phyloP scores from a whole-genome alignment of 352 stramenopile species.

The Phytophthora cryptogea region DNA sequence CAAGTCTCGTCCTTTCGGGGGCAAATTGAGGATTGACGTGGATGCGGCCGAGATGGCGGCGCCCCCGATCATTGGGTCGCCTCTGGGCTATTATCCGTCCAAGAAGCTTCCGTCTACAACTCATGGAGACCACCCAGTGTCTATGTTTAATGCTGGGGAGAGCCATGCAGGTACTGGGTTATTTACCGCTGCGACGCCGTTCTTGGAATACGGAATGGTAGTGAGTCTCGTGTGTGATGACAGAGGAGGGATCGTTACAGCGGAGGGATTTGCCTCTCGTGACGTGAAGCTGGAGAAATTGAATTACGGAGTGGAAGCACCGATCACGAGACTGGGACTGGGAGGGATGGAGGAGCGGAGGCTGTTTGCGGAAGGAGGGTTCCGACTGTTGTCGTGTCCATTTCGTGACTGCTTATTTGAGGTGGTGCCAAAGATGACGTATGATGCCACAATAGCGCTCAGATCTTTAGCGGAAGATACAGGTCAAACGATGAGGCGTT shows the following conservation, averaged over 20 bases:
- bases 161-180: conserved; percentile 14
- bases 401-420: conserved; percentile 78
- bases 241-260: conserved; percentile 50
- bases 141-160: conserved; percentile 38
- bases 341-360: conserved; percentile 48
- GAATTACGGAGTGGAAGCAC: conserved; percentile 32
- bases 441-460: conserved; percentile 60
- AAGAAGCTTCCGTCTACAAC: conserved; percentile 43
- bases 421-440: conserved; percentile 76
- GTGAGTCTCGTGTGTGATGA: conserved; percentile 68
- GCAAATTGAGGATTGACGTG: conserved; percentile 55
- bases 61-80: conserved; percentile 41
- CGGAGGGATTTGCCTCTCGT: conserved; percentile 59
- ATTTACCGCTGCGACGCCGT: conserved; percentile 36
- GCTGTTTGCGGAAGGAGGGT: conserved; percentile 39
- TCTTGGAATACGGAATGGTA: conserved; percentile 76
- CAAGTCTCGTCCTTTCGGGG: conserved; percentile 20
- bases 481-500: conserved; percentile 9
- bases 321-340: conserved; percentile 46
- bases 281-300: conserved; percentile 65
- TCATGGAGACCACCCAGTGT: conserved; percentile 39
- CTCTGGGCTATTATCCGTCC: conserved; percentile 49
- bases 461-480: conserved; percentile 25
- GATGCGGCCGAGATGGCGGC: conserved; percentile 32
- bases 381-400: conserved; percentile 50